Base-by-base conservation (phyloP, 1,139 yeast genomes). In the Saccharomycopsis hybrid region DNA sequence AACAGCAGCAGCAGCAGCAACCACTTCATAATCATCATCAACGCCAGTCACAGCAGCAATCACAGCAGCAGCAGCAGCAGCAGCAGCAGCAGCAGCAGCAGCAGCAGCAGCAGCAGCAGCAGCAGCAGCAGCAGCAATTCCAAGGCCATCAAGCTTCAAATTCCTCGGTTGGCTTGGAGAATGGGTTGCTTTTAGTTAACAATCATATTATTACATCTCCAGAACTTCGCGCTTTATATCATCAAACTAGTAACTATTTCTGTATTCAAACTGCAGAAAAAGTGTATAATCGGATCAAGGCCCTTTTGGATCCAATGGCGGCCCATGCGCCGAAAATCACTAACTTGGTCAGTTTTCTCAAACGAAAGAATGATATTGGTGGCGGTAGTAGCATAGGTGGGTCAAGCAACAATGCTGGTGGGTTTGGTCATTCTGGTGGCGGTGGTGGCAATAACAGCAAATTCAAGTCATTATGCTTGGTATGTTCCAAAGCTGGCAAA, bases 401-500 rank as follows among this genome's bases (percentile, higher is more conserved):
- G 3, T 11, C 53, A 59, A 59, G 30, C n/a, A 29, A 41, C 4
- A n/a, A 41, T 8, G 25, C 11, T 28, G 13, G 13, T 33, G 18
- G 18, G 18, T 18, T 18, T 18, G 18, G 18, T 18, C 5, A 31
- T 29, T 7, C 33, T 11, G 30, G n/a, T 39, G 38, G 33, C 7
- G 36, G 7, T 28, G 33, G 41, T 11, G 27, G 28, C 43, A 46
- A 57, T 44, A 57, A 57, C 51, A 55, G 50, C 28, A 48, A 60
- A 37, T 45, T 11, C 43, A 66, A 64, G 47, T 72, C 74, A 24
- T 66, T 83, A 43, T 82, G 82, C 47, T 68, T 89, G 45, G 94
- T 90, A 32, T 83, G 86, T 52, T 85, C 92, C 66, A 92, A 92
- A 65, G 85, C 89, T 25, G 92, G 95, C 5, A 76, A 96, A 54